Evolutionary conservation across 345 rosid species (phyloP).

Genomic region (Syzygium grande): DNA sequence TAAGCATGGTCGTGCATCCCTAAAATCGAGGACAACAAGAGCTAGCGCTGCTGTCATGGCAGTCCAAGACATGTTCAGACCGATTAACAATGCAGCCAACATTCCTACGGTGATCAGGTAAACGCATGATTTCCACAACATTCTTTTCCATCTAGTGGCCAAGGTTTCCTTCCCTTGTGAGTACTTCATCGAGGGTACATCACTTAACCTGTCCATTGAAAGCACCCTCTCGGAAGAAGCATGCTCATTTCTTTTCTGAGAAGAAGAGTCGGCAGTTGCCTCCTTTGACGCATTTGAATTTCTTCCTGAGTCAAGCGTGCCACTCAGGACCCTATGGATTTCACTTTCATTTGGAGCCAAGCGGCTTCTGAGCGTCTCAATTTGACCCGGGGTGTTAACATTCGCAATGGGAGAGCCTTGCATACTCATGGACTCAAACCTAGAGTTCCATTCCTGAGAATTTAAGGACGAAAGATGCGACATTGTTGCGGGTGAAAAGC

Average conservation of each 20-base stretch:
- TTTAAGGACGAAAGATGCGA: slow-evolving; percentile 34
- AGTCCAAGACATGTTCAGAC: slow-evolving; percentile 89
- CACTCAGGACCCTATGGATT: slow-evolving; percentile 9
- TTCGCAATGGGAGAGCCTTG: slow-evolving; percentile 11
- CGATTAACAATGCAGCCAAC: slow-evolving; percentile 58
- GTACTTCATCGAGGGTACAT: not conserved
- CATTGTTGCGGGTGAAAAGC: slow-evolving; percentile 66
- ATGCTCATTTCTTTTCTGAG: slow-evolving; percentile 10
- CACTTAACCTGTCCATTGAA: slow-evolving; percentile 1
- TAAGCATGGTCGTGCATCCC: slow-evolving; percentile 68
- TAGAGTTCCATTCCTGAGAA: slow-evolving; percentile 34
- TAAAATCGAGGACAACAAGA: slow-evolving; percentile 76
- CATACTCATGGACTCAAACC: slow-evolving; percentile 19
- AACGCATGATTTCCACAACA: slow-evolving; percentile 53
- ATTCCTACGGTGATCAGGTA: slow-evolving; percentile 58
- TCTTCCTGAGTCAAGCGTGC: slow-evolving; percentile 17
- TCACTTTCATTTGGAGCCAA: slow-evolving; percentile 28
- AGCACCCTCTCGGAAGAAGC: slow-evolving; percentile 6
- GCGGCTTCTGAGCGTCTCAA: slow-evolving; percentile 40
- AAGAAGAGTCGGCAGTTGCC: not conserved
- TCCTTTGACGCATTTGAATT: slow-evolving; percentile 39
- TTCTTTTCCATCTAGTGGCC: slow-evolving; percentile 35
- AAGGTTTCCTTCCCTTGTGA: slow-evolving; percentile 13
- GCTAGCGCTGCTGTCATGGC: slow-evolving; percentile 79
- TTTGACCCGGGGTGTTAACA: not conserved